Evolutionary conservation across 345 rosid genomes (phyloP).

Genomic region (Pseudoturritis turrita): DNA sequence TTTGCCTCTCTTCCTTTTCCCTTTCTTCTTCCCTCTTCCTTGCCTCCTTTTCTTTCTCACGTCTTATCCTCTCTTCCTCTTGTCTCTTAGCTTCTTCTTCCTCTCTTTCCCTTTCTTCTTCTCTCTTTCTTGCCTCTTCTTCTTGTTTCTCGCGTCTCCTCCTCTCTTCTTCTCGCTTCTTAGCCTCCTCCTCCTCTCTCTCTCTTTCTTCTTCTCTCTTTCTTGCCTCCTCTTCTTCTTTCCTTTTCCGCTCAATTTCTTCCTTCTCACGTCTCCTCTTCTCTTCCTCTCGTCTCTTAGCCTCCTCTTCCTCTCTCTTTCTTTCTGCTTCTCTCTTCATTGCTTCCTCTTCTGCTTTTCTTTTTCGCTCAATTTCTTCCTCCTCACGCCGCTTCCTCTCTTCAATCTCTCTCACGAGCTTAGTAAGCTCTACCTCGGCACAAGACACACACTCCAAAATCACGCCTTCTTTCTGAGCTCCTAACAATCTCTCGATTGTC

Average conservation of each 20-base stretch:
- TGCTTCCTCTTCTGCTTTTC: constrained; percentile 35
- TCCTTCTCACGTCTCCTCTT: constrained; percentile 38
- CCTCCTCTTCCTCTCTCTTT: background rate
- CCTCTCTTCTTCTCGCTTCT: background rate
- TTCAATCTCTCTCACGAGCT: constrained; percentile 50
- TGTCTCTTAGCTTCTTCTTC: background rate
- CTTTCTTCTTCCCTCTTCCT: background rate
- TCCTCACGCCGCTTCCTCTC: constrained; percentile 45
- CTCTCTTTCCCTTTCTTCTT: constrained; percentile 24
- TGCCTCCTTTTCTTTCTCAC: background rate
- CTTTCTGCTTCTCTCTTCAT: constrained; percentile 28
- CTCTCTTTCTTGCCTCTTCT: constrained; percentile 9
- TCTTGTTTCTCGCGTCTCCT: constrained; percentile 3
- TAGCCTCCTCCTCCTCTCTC: constrained; percentile 3
- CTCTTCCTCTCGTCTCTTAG: constrained; percentile 41
- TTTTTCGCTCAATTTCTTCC: constrained; percentile 31
- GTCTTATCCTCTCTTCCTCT: constrained; percentile 1
- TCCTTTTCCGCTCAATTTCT: constrained; percentile 23
- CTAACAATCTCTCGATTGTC: constrained; percentile 46
- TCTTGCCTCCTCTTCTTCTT: constrained; percentile 34
- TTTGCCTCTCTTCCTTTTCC: background rate
- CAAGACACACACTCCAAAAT: constrained; percentile 79
- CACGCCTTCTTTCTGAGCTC: constrained; percentile 42
- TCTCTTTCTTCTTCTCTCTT: constrained; percentile 26
- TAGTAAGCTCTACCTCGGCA: constrained; percentile 66